Evolutionary conservation across 208 protist genomes (phyloP), one percentile per base, ranked within the genome.

Genomic region (Strigomonas oncopelti): DNA sequence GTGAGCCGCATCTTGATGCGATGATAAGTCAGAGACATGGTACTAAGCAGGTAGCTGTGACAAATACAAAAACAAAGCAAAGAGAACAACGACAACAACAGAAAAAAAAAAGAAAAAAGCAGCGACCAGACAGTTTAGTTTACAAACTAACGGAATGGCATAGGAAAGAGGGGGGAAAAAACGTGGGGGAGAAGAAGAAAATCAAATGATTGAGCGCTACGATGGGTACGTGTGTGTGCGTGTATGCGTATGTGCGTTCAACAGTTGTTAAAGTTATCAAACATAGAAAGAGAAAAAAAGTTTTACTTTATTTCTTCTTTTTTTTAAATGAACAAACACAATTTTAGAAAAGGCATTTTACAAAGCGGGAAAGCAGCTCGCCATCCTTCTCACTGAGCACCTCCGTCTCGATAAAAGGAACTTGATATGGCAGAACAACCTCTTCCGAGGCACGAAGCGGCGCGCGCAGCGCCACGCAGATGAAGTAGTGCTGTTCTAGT

Each of bases 1-100:
- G 88, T 96, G 22, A 77, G 65, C 25, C 77, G 75, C 83, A 96
- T 84, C 66, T 94, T 91, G 34, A 89, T n/a, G 22, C 78, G 80
- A 11, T 87, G 81, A 42, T 87, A 92, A n/a, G 78, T 72, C n/a
- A 91, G 28, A 11, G 83, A 91, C 84, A 92, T 92, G 1, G 9
- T 38, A 64, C 11, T 45, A 9, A 45, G 20, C 5, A 25, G 24
- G 29, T 55, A 45, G 11, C 5, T 11, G 7, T 20, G 5, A 16
- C n/a, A 8, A 27, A 13, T 28, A 7, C 20, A 27, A 8, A 20
- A 45, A 52, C 9, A 52, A 16, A 22, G 5, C 11, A 25, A 16
- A 25, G 16, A 52, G 46, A 52, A 22, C 11, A 52, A 3, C 9
- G 9, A 31, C 52, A 76, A 63, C 28, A 61, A 4, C n/a, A 61